Conservation (phyloP, 768 basidiomycete species). For the Auriscalpium vulgare region DNA sequence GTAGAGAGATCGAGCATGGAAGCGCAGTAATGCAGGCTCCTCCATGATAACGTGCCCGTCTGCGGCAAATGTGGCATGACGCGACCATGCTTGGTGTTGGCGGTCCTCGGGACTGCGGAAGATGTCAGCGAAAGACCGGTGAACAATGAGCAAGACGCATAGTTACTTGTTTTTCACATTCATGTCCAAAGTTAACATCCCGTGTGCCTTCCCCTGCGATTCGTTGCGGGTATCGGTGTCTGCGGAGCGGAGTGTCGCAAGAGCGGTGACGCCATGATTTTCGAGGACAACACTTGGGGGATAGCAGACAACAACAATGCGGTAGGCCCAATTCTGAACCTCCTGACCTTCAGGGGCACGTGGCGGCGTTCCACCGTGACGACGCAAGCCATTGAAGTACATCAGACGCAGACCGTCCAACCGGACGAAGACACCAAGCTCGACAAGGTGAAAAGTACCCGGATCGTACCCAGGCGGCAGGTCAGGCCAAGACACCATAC, state of each 20-base stretch:
- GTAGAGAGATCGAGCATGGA: not conserved
- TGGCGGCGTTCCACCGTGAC: not conserved
- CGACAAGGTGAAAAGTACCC: not conserved
- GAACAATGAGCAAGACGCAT: not conserved
- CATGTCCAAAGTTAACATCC: not conserved
- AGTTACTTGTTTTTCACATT: not conserved
- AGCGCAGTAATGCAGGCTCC: not conserved
- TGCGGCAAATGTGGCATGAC: not conserved
- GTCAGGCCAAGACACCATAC: not conserved
- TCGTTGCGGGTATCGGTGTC: too few species aligned
- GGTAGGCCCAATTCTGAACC: not conserved
- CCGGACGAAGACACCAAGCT: not conserved
- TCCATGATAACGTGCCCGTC: not conserved
- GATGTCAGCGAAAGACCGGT: not conserved
- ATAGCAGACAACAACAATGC: not conserved
- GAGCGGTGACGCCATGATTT: not conserved
- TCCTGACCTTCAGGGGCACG: not conserved
- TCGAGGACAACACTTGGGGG: not conserved
- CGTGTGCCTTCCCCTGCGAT: not conserved
- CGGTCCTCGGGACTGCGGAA: not conserved
- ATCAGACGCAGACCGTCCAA: not conserved
- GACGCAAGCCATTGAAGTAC: not conserved
- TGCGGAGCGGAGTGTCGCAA: not conserved
- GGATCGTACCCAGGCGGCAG: not conserved
- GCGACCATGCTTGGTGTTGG: not conserved